Conservation (phyloP, 352 stramenopile species). For the Phytophthora uliginosa region DNA sequence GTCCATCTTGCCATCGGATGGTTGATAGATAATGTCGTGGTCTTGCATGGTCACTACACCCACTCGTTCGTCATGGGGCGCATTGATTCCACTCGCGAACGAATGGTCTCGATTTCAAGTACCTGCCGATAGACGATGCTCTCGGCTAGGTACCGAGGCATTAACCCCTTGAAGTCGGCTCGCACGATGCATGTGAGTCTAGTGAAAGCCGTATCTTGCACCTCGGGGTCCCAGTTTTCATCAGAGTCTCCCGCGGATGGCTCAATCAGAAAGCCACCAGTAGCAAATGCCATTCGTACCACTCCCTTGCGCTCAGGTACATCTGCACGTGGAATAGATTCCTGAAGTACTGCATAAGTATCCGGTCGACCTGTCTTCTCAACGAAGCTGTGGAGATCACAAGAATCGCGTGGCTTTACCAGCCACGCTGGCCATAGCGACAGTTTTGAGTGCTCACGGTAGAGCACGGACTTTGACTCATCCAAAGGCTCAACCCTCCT, state of each 20-base stretch:
- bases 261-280: constrained; percentile 78
- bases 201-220: constrained; percentile 27
- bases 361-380: constrained; percentile 68
- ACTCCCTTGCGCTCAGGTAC: constrained; percentile 76
- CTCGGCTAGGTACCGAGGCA: constrained; percentile 79
- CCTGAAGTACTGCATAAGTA: constrained; percentile 76
- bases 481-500: constrained; percentile 75
- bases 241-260: constrained; percentile 37
- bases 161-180: constrained; percentile 67
- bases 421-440: constrained; percentile 86
- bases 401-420: constrained; percentile 84
- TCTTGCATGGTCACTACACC: constrained; percentile 25
- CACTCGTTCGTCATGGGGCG: constrained; percentile 29
- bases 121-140: constrained; percentile 83
- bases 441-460: constrained; percentile 72
- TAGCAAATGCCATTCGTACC: constrained; percentile 80
- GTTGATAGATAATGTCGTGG: constrained; percentile 35
- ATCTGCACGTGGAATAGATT: constrained; percentile 73
- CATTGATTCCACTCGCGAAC: constrained; percentile 54
- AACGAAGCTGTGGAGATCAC: constrained; percentile 84
- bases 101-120: constrained; percentile 67
- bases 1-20: constrained; percentile 40
- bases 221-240: constrained; percentile 8
- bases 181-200: constrained; percentile 66
- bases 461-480: constrained; percentile 72